Percentiles rank a stretch among this genome's conserved stretches.
These are phyloP conservation scores for Erythrophleum ivorense DNA, from an alignment of 331 rosid species.

Conservation along the genomic window DNA sequence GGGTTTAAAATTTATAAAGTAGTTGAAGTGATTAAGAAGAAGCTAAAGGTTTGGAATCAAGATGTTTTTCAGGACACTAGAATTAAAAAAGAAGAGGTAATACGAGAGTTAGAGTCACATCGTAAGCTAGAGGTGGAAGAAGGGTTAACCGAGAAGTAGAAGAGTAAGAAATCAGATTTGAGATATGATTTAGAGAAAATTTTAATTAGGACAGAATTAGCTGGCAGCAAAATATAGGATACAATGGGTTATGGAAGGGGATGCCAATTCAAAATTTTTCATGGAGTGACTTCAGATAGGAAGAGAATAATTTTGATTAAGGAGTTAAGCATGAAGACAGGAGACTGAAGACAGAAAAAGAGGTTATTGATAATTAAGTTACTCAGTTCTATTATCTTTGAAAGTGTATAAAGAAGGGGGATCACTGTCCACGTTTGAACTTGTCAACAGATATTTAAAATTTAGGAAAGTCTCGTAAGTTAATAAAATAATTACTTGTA, in stretches of 20 bases:
- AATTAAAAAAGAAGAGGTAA: no score
- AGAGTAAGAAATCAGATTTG: no score
- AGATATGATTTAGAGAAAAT: no score
- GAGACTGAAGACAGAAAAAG: not conserved
- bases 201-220: not conserved
- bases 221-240: not conserved
- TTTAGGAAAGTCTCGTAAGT: not conserved
- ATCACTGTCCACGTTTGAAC: not conserved
- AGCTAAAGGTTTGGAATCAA: no score
- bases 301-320: not conserved
- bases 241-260: not conserved
- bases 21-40: no score
- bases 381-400: not conserved
- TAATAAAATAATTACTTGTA: no score
- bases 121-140: no score
- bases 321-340: not conserved
- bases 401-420: not conserved
- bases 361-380: not conserved
- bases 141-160: no score
- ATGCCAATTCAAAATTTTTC: not conserved
- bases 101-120: no score
- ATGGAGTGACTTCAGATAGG: not conserved
- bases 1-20: no score
- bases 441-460: no score
- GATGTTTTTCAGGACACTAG: no score